Base-by-base conservation (phyloP, 2,329 filamentous ascomycete genomes). In the Scedosporium minutisporum region DNA sequence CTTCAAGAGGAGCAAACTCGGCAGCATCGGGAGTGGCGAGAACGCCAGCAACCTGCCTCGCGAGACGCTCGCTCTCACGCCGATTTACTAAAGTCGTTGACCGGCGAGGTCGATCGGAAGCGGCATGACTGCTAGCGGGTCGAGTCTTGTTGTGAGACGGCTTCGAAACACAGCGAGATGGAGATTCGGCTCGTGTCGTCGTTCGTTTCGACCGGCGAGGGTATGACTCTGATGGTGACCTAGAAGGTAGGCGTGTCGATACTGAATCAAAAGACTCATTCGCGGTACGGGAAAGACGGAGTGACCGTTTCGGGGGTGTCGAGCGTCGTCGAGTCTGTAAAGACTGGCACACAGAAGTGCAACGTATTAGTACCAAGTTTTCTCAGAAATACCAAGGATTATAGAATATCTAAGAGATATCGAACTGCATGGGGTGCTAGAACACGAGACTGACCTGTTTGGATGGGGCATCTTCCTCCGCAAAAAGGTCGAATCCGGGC, bases 21-120 rank as follows among this genome's bases (percentile, higher is more conserved):
- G 82, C 81, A 10, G 79, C 76, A 66, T 86, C 83, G n/a, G 85
- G 85, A 0, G 84, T 87, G 14, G 81, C 80, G 21, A 84, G 76
- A 65, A 80, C 70, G 64, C 71, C 71, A 5, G 72, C 68, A 6
- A 65, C 41, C 61, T 58, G 61, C 25, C 42, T 62, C 33, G 29
- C 27, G 4, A 62, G 60, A 57, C 60, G 60, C 60, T 61, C 60
- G 25, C 60, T 57, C n/a, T 61, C 60, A n/a, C 61, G 61, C 14
- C 61, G 61, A 25, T 63, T 66, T n/a, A 67, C 68, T 41, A 71
- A 70, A 7, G 71, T 68, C 21, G 72, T 67, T 6, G 73, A 73
- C 21, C 72, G 71, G 18, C 74, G 71, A 16, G 74, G 69, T 60
- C 73, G 75, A 60, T 75, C 73, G 18, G 72, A 71, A 9, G 72